Percentiles rank a stretch among this genome's conserved stretches.
phyloP scores from a whole-genome alignment of 164 flowering plant species.

The Dillenia turbinata region DNA sequence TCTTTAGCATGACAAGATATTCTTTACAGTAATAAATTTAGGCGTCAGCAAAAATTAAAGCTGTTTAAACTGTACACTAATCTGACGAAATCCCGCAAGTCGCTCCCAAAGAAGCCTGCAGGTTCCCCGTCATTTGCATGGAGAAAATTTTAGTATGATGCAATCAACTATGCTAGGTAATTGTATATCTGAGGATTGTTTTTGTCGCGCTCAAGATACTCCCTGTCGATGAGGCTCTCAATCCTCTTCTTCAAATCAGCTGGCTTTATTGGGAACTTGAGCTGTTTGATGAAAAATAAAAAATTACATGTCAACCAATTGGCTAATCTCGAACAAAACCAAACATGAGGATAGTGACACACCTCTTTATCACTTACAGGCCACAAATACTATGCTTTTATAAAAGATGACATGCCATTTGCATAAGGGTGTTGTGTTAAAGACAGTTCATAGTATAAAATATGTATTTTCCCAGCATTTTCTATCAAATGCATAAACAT shows the following conservation, averaged over 20 bases:
- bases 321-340: not conserved
- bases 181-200: constrained; percentile 95
- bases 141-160: not conserved
- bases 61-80: constrained; percentile 19
- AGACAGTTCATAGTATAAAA: too few relatives aligned
- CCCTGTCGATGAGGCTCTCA: constrained; percentile 92
- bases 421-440: too few relatives aligned
- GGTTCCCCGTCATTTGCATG: constrained; percentile 20
- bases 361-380: not conserved
- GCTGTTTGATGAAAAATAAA: constrained; percentile 38
- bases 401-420: not conserved
- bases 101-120: not conserved
- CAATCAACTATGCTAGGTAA: constrained; percentile 60
- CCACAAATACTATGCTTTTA: not conserved
- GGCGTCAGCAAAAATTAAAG: not conserved
- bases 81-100: constrained; percentile 3
- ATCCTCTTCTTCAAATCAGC: constrained; percentile 95
- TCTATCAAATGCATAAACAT: too few relatives aligned
- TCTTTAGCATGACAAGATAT: constrained; percentile 1
- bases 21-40: constrained; percentile 15
- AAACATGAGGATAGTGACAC: not conserved
- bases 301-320: not conserved
- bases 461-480: too few relatives aligned
- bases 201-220: constrained; percentile 96
- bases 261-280: constrained; percentile 95